A percentile compares a stretch with the other conserved stretches of the same genome.
These are phyloP conservation scores for Ceratobasidium sp. DNA, from an alignment of 1,284 basidiomycete species.

Conservation along the genomic window DNA sequence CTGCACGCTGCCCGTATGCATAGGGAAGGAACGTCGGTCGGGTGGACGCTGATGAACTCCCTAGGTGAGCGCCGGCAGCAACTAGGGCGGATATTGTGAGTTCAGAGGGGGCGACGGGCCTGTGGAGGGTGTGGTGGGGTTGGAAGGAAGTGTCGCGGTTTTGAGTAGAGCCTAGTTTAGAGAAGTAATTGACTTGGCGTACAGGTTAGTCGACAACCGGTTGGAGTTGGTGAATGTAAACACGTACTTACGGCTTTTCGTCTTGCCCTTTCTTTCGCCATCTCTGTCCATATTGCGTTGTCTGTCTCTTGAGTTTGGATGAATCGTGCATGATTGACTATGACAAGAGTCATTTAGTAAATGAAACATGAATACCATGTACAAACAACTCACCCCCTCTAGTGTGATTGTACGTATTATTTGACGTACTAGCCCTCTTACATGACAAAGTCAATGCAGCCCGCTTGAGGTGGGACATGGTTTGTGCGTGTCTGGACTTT, in stretches of 20 bases:
- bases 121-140: conserved; percentile 76
- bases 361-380: not conserved
- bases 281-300: conserved; percentile 43
- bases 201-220: conserved; percentile 46
- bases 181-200: conserved; percentile 70
- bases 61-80: conserved; percentile 93
- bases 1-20: conserved; percentile 91
- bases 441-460: not conserved
- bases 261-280: conserved; percentile 57
- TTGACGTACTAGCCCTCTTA: conserved; percentile 4
- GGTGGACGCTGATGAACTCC: conserved; percentile 85
- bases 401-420: not conserved
- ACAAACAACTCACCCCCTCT: conserved; percentile 1
- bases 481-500: conserved; percentile 21
- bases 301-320: conserved; percentile 34
- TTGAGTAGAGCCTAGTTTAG: conserved; percentile 81
- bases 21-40: conserved; percentile 92
- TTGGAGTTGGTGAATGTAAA: conserved; percentile 3
- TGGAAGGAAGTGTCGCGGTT: conserved; percentile 75
- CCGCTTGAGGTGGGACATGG: conserved; percentile 26
- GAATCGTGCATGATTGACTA: conserved; percentile 9
- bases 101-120: conserved; percentile 69
- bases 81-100: conserved; percentile 89
- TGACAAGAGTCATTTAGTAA: not conserved
- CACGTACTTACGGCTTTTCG: conserved; percentile 46